These are phyloP conservation scores for Usnea hakonensis DNA, from an alignment of 495 filamentous ascomycete genomes.

Conservation along the genomic window DNA sequence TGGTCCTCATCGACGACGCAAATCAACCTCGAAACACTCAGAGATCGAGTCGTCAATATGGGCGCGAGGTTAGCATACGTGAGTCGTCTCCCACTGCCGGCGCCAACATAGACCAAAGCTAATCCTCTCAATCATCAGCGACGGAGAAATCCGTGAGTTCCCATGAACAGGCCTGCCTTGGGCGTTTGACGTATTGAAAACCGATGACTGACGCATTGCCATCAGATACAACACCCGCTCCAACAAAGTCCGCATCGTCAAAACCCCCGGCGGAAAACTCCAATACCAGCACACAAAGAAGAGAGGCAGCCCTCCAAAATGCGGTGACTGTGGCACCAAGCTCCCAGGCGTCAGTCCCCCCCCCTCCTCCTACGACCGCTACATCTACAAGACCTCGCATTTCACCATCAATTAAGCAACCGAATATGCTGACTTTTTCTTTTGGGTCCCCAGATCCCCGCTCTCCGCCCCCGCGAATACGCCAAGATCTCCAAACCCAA, in stretches of 20 bases:
- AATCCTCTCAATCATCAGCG: conserved; percentile 44
- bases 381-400: not conserved
- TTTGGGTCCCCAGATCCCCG: conserved; percentile 61
- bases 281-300: conserved; percentile 99
- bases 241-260: conserved; percentile 93
- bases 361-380: not conserved
- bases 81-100: conserved; percentile 33
- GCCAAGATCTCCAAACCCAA: conserved; percentile 89
- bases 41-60: conserved; percentile 47
- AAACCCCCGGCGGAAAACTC: conserved; percentile 90
- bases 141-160: conserved; percentile 83
- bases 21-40: not conserved
- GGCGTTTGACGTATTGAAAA: not conserved
- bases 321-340: conserved; percentile 96
- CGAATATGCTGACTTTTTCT: conserved; percentile 2
- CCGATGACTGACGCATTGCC: conserved; percentile 10
- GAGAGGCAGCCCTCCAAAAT: conserved; percentile 91
- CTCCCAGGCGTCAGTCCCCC: conserved; percentile 75
- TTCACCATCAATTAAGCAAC: not conserved
- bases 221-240: conserved; percentile 88
- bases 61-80: conserved; percentile 70
- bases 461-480: conserved; percentile 96
- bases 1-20: conserved; percentile 32
- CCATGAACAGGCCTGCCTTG: conserved; percentile 4
- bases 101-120: conserved; percentile 21